Evolutionary conservation across 2,329 filamentous ascomycete genomes (phyloP).

Genomic region (Ceratocystis eucalypticola): DNA sequence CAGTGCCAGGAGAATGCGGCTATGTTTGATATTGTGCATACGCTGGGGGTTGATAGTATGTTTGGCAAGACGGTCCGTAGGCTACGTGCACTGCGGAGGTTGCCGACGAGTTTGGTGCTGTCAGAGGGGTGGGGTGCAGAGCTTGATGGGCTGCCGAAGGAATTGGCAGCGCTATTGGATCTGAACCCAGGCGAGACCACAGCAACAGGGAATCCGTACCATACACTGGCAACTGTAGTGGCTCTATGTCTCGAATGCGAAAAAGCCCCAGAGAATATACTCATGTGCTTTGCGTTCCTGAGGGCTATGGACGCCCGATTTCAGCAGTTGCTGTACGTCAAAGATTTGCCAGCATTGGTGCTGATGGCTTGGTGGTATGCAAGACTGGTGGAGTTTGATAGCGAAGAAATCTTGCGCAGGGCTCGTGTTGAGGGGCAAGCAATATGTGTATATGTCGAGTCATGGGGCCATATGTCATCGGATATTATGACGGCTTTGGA

Average conservation of each 20-base stretch:
- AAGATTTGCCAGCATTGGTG: constrained; percentile 40
- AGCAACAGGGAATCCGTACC: constrained; percentile 25
- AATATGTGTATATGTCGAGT: constrained; percentile 31
- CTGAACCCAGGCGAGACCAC: constrained; percentile 21
- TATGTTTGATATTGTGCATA: constrained; percentile 39
- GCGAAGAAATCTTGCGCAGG: constrained; percentile 34
- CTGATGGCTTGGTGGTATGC: constrained; percentile 46
- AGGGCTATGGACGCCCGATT: constrained; percentile 33
- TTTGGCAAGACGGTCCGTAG: constrained; percentile 28
- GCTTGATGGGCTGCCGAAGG: constrained; percentile 24
- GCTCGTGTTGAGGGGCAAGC: constrained; percentile 36
- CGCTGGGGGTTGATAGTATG: constrained; percentile 34
- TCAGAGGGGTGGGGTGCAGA: constrained; percentile 2
- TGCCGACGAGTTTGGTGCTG: constrained; percentile 17
- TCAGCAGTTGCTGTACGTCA: constrained; percentile 32
- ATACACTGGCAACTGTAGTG: constrained; percentile 27
- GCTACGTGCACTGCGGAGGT: constrained; percentile 16
- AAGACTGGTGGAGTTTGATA: constrained; percentile 29
- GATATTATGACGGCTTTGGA: constrained; percentile 16
- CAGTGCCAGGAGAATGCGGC: constrained; percentile 43
- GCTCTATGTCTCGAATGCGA: constrained; percentile 27
- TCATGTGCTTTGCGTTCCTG: constrained; percentile 37
- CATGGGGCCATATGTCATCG: constrained; percentile 5
- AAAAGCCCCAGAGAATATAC: constrained; percentile 29
- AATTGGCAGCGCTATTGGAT: constrained; percentile 25